Conservation (phyloP, 768 basidiomycete genomes). For the Mycena venus region DNA sequence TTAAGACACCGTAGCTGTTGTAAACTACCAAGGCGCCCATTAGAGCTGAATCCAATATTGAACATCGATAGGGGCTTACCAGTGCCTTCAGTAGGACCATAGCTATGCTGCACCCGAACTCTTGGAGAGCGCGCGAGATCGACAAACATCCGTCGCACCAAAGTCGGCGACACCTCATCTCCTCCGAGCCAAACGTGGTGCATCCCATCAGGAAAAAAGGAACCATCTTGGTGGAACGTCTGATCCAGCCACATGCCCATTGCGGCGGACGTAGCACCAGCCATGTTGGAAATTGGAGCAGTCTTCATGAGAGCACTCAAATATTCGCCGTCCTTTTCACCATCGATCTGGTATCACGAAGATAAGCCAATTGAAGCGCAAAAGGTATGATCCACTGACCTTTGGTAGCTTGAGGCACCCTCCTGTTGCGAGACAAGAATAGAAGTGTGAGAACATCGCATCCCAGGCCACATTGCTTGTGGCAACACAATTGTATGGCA, state of each 20-base stretch:
- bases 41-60: no score
- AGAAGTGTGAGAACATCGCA: not conserved
- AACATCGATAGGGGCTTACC: no score
- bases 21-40: no score
- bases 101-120: not conserved
- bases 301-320: constrained; percentile 4
- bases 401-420: constrained; percentile 22
- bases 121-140: not conserved
- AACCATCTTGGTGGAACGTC: not conserved
- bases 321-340: constrained; percentile 5
- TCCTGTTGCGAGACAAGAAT: constrained; percentile 9
- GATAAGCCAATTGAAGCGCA: not conserved
- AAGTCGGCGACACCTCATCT: not conserved
- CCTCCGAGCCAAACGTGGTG: not conserved
- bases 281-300: not conserved
- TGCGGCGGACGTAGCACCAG: not conserved
- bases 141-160: not conserved
- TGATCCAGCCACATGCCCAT: constrained; percentile 21
- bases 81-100: constrained; percentile 4
- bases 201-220: constrained; percentile 15
- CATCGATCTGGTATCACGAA: not conserved
- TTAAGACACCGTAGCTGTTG: not conserved
- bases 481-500: not conserved
- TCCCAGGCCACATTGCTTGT: constrained; percentile 14
- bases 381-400: not conserved